Conservation (phyloP, 2,329 filamentous ascomycete species). For the Aspergillus luchuensis region DNA sequence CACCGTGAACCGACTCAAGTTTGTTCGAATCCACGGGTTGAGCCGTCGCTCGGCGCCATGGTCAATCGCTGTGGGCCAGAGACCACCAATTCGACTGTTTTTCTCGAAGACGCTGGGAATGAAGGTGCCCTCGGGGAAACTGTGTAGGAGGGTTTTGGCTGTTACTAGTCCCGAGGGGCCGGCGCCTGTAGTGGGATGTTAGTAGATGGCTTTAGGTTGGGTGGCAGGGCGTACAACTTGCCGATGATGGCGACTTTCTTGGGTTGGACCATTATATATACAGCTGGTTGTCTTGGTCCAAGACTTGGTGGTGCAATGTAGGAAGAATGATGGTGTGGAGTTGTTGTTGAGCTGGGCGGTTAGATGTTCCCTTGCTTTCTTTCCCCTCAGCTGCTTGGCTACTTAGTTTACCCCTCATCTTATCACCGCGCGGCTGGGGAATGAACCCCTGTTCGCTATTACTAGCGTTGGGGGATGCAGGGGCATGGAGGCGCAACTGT, state of each 20-base stretch:
- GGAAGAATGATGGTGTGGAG: not conserved
- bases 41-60: slow-evolving; percentile 35
- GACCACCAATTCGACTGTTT: slow-evolving; percentile 67
- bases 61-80: slow-evolving; percentile 59
- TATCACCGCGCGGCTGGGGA: not conserved
- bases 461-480: not conserved
- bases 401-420: not conserved
- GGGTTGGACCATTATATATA: slow-evolving; percentile 22
- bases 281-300: not conserved
- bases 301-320: not conserved
- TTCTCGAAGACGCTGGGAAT: slow-evolving; percentile 71
- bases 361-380: not conserved
- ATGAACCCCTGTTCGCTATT: not conserved
- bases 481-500: not conserved
- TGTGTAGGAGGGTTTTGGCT: slow-evolving; percentile 71
- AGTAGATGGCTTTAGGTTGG: not conserved
- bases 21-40: slow-evolving; percentile 61
- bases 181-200: slow-evolving; percentile 55
- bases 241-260: slow-evolving; percentile 59
- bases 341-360: not conserved
- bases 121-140: slow-evolving; percentile 58
- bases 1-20: slow-evolving; percentile 77
- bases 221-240: slow-evolving; percentile 25
- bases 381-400: not conserved
- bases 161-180: slow-evolving; percentile 69